phyloP scores from a whole-genome alignment of 2,329 filamentous ascomycete species.

The Penicillium italicum region DNA sequence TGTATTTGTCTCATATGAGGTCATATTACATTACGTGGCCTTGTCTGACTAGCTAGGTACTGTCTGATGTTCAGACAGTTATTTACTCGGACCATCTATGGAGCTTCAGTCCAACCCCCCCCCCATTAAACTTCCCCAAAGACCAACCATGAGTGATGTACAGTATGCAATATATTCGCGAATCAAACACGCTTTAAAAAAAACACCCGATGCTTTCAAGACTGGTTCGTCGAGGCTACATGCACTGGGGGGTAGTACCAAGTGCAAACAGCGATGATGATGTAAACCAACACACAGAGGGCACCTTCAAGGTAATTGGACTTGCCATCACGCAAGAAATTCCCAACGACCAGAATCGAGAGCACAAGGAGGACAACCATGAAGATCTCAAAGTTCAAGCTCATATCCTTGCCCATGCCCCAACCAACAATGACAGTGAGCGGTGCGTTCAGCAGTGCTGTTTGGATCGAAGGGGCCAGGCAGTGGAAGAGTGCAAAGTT shows the following conservation, averaged over 20 bases:
- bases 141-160: background rate
- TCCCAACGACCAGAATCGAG: constrained; percentile 79
- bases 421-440: constrained; percentile 80
- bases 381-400: constrained; percentile 82
- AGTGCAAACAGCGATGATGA: constrained; percentile 59
- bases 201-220: background rate
- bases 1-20: background rate
- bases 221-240: constrained; percentile 19
- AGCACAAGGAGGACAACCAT: constrained; percentile 78
- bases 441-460: constrained; percentile 81
- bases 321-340: constrained; percentile 83
- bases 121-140: background rate
- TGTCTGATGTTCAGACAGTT: background rate
- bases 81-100: background rate
- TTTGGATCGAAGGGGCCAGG: constrained; percentile 82
- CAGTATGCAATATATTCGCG: background rate
- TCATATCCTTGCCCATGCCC: constrained; percentile 67
- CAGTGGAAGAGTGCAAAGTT: constrained; percentile 84
- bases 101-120: background rate
- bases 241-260: constrained; percentile 59
- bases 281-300: constrained; percentile 65
- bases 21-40: background rate
- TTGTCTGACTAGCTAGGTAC: background rate
- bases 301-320: constrained; percentile 86
- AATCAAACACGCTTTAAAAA: background rate